A percentile compares a stretch with the other conserved stretches of the same genome.
Evolutionary conservation across 108 stramenopile genomes (phyloP).

Genomic region (Conticribra guillardii): DNA sequence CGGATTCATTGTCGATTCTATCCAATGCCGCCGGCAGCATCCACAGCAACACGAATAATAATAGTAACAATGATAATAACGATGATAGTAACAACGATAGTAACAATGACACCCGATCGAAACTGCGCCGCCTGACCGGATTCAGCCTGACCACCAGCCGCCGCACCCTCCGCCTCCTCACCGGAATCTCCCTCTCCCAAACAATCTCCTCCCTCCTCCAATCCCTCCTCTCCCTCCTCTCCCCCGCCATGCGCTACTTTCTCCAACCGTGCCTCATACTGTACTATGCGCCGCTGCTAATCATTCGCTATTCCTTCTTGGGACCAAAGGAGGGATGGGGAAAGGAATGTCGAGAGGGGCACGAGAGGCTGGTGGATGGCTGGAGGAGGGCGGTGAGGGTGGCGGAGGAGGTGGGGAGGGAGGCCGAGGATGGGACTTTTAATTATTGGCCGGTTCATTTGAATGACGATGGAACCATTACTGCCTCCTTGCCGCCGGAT

Average conservation of each 20-base stretch:
- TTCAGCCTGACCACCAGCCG: constrained; percentile 72
- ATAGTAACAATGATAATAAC: too few relatives aligned
- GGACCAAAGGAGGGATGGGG: constrained; percentile 37
- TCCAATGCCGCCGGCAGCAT: too few relatives aligned
- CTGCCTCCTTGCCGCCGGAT: constrained; percentile 37
- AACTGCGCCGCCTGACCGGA: constrained; percentile 59
- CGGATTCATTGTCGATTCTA: too few relatives aligned
- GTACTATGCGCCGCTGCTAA: constrained; percentile 66
- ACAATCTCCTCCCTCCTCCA: constrained; percentile 9
- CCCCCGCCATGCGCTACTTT: constrained; percentile 62
- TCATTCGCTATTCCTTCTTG: constrained; percentile 28
- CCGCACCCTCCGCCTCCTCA: constrained; percentile 55
- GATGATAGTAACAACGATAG: neutral
- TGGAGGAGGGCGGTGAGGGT: constrained; percentile 62
- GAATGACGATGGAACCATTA: constrained; percentile 49
- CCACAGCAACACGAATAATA: too few relatives aligned
- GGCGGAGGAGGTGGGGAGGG: constrained; percentile 55
- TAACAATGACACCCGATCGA: constrained; percentile 25
- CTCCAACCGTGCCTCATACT: constrained; percentile 69
- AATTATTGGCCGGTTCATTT: constrained; percentile 65
- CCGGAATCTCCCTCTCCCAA: constrained; percentile 64
- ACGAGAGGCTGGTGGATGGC: constrained; percentile 56
- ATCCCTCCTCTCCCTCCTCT: constrained; percentile 13
- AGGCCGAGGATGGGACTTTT: constrained; percentile 44
- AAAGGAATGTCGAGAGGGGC: constrained; percentile 43